phyloP scores from a whole-genome alignment of 345 rosid species.

The Punica granatum region DNA sequence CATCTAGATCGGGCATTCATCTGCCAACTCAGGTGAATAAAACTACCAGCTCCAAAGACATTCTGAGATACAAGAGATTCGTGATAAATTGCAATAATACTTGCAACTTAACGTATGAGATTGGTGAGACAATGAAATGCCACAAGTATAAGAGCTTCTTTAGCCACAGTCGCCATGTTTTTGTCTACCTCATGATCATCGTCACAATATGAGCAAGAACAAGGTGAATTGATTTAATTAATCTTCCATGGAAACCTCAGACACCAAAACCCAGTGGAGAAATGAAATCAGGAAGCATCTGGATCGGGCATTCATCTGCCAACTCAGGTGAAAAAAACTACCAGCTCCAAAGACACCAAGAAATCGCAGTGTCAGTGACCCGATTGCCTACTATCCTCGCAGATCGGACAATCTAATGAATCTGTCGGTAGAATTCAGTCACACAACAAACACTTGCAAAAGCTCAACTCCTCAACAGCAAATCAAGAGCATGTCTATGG shows the following conservation, averaged over 20 bases:
- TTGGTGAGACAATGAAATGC: background rate
- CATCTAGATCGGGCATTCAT: background rate
- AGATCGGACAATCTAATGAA: slow-evolving; percentile 4
- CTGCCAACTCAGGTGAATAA: background rate
- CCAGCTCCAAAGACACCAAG: background rate
- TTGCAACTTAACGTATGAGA: no score
- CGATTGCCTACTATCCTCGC: background rate
- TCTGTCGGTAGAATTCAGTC: background rate
- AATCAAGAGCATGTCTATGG: background rate
- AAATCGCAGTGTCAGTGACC: background rate
- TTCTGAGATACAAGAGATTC: slow-evolving; percentile 29
- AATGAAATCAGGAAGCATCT: background rate
- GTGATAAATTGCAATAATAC: background rate
- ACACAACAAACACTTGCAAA: background rate
- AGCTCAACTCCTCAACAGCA: slow-evolving; percentile 11
- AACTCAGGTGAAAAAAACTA: background rate
- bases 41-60: background rate
- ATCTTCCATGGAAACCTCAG: background rate
- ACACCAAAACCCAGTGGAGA: background rate
- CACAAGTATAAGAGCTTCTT: background rate
- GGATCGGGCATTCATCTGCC: background rate
- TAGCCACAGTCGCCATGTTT: background rate
- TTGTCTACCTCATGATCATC: background rate
- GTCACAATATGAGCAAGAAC: background rate
- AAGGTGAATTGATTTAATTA: no score